phyloP scores from a whole-genome alignment of 345 rosid genomes.

The Salix exigua region DNA sequence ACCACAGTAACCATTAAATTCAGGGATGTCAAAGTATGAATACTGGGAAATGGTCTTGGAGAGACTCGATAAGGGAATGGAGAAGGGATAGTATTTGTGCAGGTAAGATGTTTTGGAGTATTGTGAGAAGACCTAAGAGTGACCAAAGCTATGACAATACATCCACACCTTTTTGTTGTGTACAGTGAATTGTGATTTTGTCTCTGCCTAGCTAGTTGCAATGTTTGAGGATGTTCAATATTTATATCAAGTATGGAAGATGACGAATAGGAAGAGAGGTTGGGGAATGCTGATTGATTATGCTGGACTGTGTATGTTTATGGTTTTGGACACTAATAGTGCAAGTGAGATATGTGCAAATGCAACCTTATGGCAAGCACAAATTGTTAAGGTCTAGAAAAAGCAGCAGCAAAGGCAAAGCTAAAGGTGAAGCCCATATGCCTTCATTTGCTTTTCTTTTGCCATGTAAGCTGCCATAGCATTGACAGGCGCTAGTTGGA shows the following conservation, averaged over 20 bases:
- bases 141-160: conserved; percentile 51
- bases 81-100: conserved; percentile 42
- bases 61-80: conserved; percentile 34
- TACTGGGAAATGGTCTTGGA: conserved; percentile 38
- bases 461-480: neutral
- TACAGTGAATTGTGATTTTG: conserved; percentile 12
- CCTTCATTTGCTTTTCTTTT: conserved; percentile 25
- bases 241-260: neutral
- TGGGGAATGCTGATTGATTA: neutral
- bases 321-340: neutral
- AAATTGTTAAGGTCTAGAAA: conserved; percentile 16
- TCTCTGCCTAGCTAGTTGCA: conserved; percentile 4
- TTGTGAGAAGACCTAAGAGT: conserved; percentile 44
- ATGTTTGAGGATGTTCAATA: neutral
- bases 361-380: neutral
- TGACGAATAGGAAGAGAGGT: neutral
- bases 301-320: neutral
- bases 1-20: conserved; percentile 52
- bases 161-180: conserved; percentile 21
- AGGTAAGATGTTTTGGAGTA: conserved; percentile 49
- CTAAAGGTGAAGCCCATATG: conserved; percentile 24
- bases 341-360: neutral
- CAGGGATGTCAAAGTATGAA: conserved; percentile 47
- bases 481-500: neutral
- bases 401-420: conserved; percentile 25